Base-by-base conservation (phyloP, 179 eudicot genomes). In the Spergularia azorica region DNA sequence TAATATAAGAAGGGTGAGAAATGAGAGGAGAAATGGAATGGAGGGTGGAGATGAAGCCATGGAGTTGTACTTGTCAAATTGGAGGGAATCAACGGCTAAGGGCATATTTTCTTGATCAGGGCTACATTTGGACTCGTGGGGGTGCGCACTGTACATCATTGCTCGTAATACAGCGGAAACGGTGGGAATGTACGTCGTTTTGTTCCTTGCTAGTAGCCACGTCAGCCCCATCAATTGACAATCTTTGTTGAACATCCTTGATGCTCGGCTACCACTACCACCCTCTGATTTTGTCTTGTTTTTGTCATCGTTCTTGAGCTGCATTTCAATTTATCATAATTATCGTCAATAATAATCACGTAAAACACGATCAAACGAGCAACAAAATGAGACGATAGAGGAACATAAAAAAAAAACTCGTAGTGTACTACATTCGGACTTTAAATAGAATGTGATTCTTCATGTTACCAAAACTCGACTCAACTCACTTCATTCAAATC, bases 201-300 rank as follows among this genome's bases (percentile, higher is more conserved):
- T 94, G 94, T 94, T 92, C 0, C 88, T 84, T 0, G 97, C 95
- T 7, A 94, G 81, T 5, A 94, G 89, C 98, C 98, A 94, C 20
- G 98, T 94, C 72, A 94, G 86, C 32, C 97, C 97, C 98, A 94
- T 94, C 20, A 93, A 84, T 83, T 89, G 91, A 83, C 98, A 93
- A 72, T 93, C 95, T 72, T 84, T 72, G 75, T 76, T 86, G 79
- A 92, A 74, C 93, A 93, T 93, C 78, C 88, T 87, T 83, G 84
- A 89, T 9, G 81, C 92, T 16, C 97, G 82, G 3, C 80, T 86
- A 0, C 77, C 85, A n/a, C n/a, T n/a, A 1, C 80, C 84, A 0
- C 77, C 85, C n/a, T 55, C 52, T 8, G 17, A 7, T 4, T 50
- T 61, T 17, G 80, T 87, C 67, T 76, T 83, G 70, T 80, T 89